Base-by-base conservation (phyloP, 1,284 basidiomycete species). In the Amylostereum areolatum region DNA sequence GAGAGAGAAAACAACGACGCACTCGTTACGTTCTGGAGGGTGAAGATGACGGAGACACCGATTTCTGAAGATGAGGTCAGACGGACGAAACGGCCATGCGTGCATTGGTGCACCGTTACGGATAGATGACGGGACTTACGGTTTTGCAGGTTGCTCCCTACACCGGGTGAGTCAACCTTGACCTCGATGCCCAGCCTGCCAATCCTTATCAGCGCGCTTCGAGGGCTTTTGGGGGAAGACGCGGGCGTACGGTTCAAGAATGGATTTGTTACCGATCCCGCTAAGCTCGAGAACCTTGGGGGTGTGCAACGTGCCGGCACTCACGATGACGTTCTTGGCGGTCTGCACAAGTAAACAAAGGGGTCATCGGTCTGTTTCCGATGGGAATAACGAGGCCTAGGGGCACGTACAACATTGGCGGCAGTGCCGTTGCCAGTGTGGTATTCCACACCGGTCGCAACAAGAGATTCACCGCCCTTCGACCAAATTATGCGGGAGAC, bases 131-230 rank as follows among this genome's bases (percentile, higher is more conserved):
- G 18, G 18, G 18, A 18, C 18, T 18, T 18, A 18, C 18, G 18
- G 18, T 75, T 74, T 55, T 75, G 73, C 25, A 77, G 62, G 56
- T 76, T 77, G 54, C 60, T 66, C 5, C 73, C 73, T 7, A 75
- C 74, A 3, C 67, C 70, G 53, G 64, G 64, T 5, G 75, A 60
- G 47, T 71, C 58, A 35, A 72, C 57, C 3, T 64, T 52, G 3
- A 67, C 65, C 3, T 50, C 55, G 52, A 77, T 72, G 1, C 70
- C 72, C 12, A 75, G 64, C 1, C 67, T 59, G 1, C 52, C 57
- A 1, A 75, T 67, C 11, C 70, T 41, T 12, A 55, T 51, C 0
- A 69, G 60, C 55, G 74, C 72, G 1, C 74, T 73, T 46, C 75
- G 66, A 7, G 74, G 73, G 25, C 73, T 74, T 2, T 69, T 65